These are phyloP conservation scores for Cyberlindnera samutprakarnensis DNA, from an alignment of 805 yeast genomes.

Conservation along the genomic window DNA sequence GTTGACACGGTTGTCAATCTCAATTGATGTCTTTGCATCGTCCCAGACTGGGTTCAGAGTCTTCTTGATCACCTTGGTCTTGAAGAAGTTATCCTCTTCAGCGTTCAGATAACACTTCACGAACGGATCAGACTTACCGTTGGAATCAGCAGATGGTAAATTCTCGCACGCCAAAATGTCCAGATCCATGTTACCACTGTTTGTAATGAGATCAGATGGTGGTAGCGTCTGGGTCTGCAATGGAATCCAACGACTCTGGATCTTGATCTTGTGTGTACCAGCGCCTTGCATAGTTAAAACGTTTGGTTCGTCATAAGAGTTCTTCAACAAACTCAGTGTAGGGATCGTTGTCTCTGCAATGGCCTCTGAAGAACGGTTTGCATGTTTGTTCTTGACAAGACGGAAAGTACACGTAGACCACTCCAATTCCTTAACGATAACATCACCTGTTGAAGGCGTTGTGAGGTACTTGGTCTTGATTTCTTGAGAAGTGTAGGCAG, in stretches of 20 bases:
- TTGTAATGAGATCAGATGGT: constrained; percentile 63
- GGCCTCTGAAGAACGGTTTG: constrained; percentile 48
- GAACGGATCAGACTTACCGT: constrained; percentile 93
- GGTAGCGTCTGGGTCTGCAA: constrained; percentile 54
- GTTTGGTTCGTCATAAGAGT: constrained; percentile 56
- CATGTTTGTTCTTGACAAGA: constrained; percentile 45
- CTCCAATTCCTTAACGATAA: constrained; percentile 67
- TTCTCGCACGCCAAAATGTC: constrained; percentile 56
- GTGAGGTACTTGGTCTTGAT: constrained; percentile 29
- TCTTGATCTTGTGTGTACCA: constrained; percentile 42
- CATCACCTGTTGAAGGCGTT: constrained; percentile 59
- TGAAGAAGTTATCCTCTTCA: constrained; percentile 47
- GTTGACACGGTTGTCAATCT: constrained; percentile 54
- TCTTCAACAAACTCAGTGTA: constrained; percentile 55
- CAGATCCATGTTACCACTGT: constrained; percentile 64
- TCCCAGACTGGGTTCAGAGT: constrained; percentile 82
- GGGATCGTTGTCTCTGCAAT: constrained; percentile 60
- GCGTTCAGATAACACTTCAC: constrained; percentile 63
- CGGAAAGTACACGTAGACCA: constrained; percentile 62
- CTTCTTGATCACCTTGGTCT: constrained; percentile 76
- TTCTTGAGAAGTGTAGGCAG: constrained; percentile 50
- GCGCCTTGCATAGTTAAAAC: constrained; percentile 48
- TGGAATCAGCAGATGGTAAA: constrained; percentile 79
- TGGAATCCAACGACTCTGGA: constrained; percentile 78
- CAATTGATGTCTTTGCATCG: constrained; percentile 56